Conservation (phyloP, 202 grass and related monocot genomes). For the Elaeis oleifera region DNA sequence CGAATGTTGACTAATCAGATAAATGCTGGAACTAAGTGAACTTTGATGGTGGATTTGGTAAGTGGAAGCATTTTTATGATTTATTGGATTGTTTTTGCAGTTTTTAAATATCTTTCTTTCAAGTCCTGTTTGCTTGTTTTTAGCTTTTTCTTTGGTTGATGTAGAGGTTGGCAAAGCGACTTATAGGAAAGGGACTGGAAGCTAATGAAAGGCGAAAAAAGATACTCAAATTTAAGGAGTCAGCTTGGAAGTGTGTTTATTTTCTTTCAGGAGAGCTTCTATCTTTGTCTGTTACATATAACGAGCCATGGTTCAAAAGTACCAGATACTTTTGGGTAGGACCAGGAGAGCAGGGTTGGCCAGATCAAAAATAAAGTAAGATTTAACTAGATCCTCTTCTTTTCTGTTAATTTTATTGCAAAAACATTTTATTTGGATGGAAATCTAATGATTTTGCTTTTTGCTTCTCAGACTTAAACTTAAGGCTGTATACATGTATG, state of each 20-base stretch:
- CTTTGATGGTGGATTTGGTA: too few species aligned
- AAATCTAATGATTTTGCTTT: conserved; percentile 23
- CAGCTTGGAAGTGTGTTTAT: conserved; percentile 89
- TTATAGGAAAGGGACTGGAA: conserved; percentile 55
- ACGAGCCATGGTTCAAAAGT: conserved; percentile 72
- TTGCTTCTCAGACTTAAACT: conserved; percentile 62
- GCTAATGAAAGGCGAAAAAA: conserved; percentile 58
- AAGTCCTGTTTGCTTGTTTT: conserved; percentile 11
- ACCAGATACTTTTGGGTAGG: conserved; percentile 82
- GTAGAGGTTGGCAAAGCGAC: conserved; percentile 51
- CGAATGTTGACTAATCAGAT: too few species aligned
- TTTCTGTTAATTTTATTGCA: conserved; percentile 21
- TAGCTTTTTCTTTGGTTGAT: conserved; percentile 16
- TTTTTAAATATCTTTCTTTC: neutral
- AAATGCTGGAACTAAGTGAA: too few species aligned
- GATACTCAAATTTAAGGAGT: conserved; percentile 94
- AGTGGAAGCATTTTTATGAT: too few species aligned
- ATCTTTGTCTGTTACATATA: conserved; percentile 69
- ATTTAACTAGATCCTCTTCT: neutral
- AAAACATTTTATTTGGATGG: conserved; percentile 9
- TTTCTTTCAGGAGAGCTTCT: conserved; percentile 64
- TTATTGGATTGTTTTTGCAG: neutral
- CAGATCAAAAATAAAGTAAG: conserved; percentile 95
- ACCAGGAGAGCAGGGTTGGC: conserved; percentile 87
- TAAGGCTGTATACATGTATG: conserved; percentile 91